Base-by-base conservation (phyloP, 768 basidiomycete genomes). In the Podaxis sp. region DNA sequence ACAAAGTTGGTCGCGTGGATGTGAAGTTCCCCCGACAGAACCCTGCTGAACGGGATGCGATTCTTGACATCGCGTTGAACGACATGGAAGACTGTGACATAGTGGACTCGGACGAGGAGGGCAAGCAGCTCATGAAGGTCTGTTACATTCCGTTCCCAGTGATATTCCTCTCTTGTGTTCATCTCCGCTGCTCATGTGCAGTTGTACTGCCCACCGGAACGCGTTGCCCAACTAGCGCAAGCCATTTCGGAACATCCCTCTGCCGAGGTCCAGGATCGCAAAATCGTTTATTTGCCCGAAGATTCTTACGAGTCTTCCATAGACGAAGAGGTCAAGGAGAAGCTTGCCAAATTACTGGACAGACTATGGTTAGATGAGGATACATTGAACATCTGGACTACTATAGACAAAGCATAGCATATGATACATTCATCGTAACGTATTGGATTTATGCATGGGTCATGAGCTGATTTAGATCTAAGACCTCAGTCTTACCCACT, bases 351-450 rank as follows among this genome's bases (percentile, higher is more conserved):
- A 11, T 73, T 90, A 22, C 73, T 87, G 19, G 78, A 82, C 48
- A 80, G 77, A 4, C 71, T 90, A 55, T 85, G 87, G 71, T 82
- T 76, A 24, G 75, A 84, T 63, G 84, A 83, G 58, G 88, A 89
- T 68, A 82, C 82, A 12, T 73, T 84, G 61, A 79, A 79, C 61
- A 84, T 89, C 26, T 88, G 83, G 76, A 87, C 86, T 51, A 85
- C 80, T 26, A 63, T 80, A 58, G 81, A 81, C 59, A 59, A 65
- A 36, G 42, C 48, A 9, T 52, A 51, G 48, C 6, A 55, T 19
- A n/a, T 17, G 6, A 19, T 19, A 17, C 40, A 17, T 24, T 48
- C 39, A 38, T 5, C 30, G 8, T 38, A 24, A 19, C 13, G 33
- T 26, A n/a, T 51, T 11, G 49, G 24, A 51, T 7, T 9, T 33